A percentile compares a stretch with the other conserved stretches of the same genome.
Evolutionary conservation across 73 alveolate genomes (phyloP).

Genomic region (Durusdinium trenchii): DNA sequence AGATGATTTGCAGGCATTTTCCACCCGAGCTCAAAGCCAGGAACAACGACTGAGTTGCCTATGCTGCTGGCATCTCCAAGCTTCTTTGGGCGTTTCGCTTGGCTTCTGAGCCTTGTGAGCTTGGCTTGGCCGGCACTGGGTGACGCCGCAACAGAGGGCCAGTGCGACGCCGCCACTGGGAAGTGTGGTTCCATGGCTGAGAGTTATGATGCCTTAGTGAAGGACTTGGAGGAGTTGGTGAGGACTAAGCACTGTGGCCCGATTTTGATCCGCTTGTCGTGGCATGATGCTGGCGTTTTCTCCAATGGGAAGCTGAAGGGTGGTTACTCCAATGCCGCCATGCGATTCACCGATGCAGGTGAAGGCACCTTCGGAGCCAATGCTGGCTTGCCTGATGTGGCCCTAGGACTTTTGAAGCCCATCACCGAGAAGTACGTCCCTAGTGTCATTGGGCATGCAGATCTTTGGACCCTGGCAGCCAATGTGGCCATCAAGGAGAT

Average conservation of each 20-base stretch:
- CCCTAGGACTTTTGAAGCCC: slow-evolving; percentile 59
- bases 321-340: slow-evolving; percentile 75
- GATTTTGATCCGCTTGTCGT: slow-evolving; percentile 62
- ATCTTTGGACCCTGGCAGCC: slow-evolving; percentile 60
- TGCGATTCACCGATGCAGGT: slow-evolving; percentile 71
- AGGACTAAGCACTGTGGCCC: slow-evolving; percentile 71
- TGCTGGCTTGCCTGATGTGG: slow-evolving; percentile 57
- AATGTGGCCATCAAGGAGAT: slow-evolving; percentile 73
- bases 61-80: no score
- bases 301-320: slow-evolving; percentile 76
- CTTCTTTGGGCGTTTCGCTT: no score
- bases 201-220: slow-evolving; percentile 65
- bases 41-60: no score
- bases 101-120: no score
- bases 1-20: no score
- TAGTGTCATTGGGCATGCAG: slow-evolving; percentile 43
- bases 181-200: no score
- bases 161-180: no score
- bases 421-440: slow-evolving; percentile 81
- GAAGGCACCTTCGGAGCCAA: slow-evolving; percentile 73
- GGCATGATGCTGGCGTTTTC: slow-evolving; percentile 94
- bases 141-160: no score
- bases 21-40: no score
- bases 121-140: no score
- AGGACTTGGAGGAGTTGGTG: slow-evolving; percentile 68